Evolutionary conservation across 257 asterid genomes (phyloP), one percentile per base, ranked within the genome.

Genomic region (Rhazya stricta): DNA sequence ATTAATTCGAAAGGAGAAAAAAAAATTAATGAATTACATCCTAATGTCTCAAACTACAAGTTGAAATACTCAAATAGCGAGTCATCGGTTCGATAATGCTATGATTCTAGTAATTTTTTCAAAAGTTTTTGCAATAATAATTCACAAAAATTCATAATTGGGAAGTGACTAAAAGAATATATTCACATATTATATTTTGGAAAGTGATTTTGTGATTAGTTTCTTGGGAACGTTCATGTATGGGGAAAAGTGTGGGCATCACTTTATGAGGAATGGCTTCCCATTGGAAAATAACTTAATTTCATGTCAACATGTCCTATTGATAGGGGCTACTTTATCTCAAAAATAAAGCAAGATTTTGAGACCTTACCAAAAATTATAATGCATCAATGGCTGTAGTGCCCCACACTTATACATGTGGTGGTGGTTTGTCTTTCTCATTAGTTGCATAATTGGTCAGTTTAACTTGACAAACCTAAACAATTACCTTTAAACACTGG

Each of bases 151-250:
- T 10, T 19, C 69, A 65, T 36, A 34, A 65, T 65, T 21, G 48
- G 48, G 48, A 65, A 65, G 46, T 65, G 70, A 65, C 13, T 65
- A 65, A 19, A 65, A 15, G 69, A 7, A 19, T 19, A 65, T 30
- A 46, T 65, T 65, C 21, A 65, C 36, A 36, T 21, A 19, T 36
- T 30, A 54, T 23, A n/a, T 54, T 1, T n/a, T 4, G 1, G 1
- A 10, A 16, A 11, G 70, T 25, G 60, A 51, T 23, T 19, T 9
- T 3, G 23, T 23, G 15, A 4, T 34, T 18, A 48, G 65, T 62
- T 29, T 72, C 67, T 79, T 60, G 76, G 69, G 80, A 69, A 77
- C 76, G 83, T 83, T 81, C 87, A 83, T 84, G 91, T 76, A 85
- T 76, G 79, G 81, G 79, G 79, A 68, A 57, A 77, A 53, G 41